phyloP scores from a whole-genome alignment of 106 monocot genomes.

The Apostasia ramifera region DNA sequence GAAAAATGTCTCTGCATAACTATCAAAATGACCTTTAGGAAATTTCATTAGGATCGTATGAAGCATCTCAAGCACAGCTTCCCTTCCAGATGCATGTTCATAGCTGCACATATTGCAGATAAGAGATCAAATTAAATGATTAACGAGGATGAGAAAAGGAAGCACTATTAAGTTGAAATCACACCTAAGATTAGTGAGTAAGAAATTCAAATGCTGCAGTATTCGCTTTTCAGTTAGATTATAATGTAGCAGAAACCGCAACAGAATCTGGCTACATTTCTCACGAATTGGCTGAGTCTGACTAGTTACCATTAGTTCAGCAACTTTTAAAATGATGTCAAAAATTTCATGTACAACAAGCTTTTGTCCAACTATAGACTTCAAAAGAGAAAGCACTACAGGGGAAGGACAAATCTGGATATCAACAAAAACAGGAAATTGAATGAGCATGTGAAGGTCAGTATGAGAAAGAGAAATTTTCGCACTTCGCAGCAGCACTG shows the following conservation, averaged over 20 bases:
- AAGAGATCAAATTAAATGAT: background rate
- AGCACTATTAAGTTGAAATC: background rate
- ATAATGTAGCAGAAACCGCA: slow-evolving; percentile 84
- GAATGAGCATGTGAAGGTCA: slow-evolving; percentile 65
- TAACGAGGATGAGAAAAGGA: background rate
- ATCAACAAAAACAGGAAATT: slow-evolving; percentile 81
- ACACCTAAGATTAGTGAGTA: slow-evolving; percentile 79
- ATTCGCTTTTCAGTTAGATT: slow-evolving; percentile 65
- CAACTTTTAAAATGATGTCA: slow-evolving; percentile 58
- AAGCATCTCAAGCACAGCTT: slow-evolving; percentile 94
- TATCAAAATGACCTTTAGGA: slow-evolving; percentile 61
- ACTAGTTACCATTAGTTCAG: slow-evolving; percentile 84
- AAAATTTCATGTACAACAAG: slow-evolving; percentile 75
- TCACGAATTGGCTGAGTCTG: slow-evolving; percentile 65
- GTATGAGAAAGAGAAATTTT: slow-evolving; percentile 66
- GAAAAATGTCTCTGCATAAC: slow-evolving; percentile 62
- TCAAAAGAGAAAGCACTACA: slow-evolving; percentile 81
- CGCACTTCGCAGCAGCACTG: slow-evolving; percentile 46
- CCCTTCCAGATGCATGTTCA: slow-evolving; percentile 92
- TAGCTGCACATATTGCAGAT: slow-evolving; percentile 41
- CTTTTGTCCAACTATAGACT: slow-evolving; percentile 69
- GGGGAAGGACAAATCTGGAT: slow-evolving; percentile 73
- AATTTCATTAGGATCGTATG: slow-evolving; percentile 71
- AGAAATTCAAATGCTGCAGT: slow-evolving; percentile 82
- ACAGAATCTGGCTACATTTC: slow-evolving; percentile 66